A percentile compares a stretch with the other conserved stretches of the same genome.
phyloP scores from a whole-genome alignment of 2,329 filamentous ascomycete genomes.

The Thyridium curvatum region DNA sequence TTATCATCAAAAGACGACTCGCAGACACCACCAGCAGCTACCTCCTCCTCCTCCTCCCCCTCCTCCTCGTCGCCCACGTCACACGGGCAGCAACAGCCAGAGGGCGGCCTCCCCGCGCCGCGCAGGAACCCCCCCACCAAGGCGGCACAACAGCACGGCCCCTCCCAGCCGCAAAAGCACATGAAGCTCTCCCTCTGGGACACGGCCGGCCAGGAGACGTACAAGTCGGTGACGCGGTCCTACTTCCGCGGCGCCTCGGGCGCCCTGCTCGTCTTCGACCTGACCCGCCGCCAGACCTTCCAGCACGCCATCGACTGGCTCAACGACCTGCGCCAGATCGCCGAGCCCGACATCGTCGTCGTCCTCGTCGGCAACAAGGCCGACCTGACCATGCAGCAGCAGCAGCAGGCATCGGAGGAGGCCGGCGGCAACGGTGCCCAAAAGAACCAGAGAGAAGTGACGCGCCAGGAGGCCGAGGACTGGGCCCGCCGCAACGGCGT shows the following conservation, averaged over 20 bases:
- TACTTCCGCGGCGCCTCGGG: conserved; percentile 78
- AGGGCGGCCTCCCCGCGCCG: conserved; percentile 46
- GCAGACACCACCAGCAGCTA: conserved; percentile 2
- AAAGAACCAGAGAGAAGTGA: conserved; percentile 69
- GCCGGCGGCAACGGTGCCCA: conserved; percentile 1
- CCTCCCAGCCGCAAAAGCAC: conserved; percentile 52
- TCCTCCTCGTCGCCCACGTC: background rate
- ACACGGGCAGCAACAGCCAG: background rate
- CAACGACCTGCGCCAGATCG: conserved; percentile 87
- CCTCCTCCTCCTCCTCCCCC: too few relatives aligned
- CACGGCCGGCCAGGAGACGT: conserved; percentile 93
- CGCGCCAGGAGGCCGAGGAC: conserved; percentile 73
- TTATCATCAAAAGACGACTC: conserved; percentile 5
- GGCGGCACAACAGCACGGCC: conserved; percentile 5
- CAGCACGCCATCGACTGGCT: conserved; percentile 88
- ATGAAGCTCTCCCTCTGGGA: conserved; percentile 97
- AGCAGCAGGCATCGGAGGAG: conserved; percentile 13
- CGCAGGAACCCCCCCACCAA: conserved; percentile 29
- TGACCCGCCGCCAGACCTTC: conserved; percentile 80
- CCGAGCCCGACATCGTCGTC: conserved; percentile 91
- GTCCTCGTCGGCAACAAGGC: conserved; percentile 94
- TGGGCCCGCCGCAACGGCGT: conserved; percentile 86
- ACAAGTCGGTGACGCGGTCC: conserved; percentile 90
- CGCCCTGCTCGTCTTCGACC: conserved; percentile 86
- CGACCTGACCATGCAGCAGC: conserved; percentile 57